These are phyloP conservation scores for Chondrus crispus DNA, from an alignment of 23 red algal species.

Conservation along the genomic window DNA sequence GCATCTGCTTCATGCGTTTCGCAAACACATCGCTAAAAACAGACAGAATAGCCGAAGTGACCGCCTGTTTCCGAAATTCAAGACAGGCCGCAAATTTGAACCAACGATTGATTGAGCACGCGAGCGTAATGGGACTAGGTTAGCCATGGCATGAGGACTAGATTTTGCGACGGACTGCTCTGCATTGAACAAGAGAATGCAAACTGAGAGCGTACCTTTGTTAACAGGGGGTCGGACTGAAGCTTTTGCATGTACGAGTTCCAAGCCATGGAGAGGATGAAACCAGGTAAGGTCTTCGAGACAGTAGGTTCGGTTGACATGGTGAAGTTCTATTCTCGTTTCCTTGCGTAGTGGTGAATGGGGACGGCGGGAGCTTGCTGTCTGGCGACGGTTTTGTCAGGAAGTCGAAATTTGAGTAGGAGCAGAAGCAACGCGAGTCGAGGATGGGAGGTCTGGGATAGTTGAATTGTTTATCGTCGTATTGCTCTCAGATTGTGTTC, in stretches of 20 bases:
- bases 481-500: no score
- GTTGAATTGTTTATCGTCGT: no score
- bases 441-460: no score
- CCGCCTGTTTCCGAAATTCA: constrained; percentile 31
- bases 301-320: no score
- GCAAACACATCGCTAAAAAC: constrained; percentile 58
- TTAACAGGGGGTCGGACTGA: constrained; percentile 38
- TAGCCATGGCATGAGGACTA: no score
- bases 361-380: not conserved
- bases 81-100: not conserved
- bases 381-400: not conserved
- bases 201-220: constrained; percentile 37
- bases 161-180: no score
- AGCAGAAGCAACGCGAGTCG: no score
- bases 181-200: not conserved
- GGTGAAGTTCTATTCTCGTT: no score
- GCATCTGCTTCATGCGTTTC: constrained; percentile 38
- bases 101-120: not conserved
- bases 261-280: constrained; percentile 33
- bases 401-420: not conserved
- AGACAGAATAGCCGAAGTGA: constrained; percentile 80
- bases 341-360: no score
- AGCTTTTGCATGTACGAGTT: constrained; percentile 36
- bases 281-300: not conserved
- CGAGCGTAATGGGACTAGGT: no score